Base-by-base conservation (phyloP, 78 protist genomes). In the Dictyostelium firmibasis region DNA sequence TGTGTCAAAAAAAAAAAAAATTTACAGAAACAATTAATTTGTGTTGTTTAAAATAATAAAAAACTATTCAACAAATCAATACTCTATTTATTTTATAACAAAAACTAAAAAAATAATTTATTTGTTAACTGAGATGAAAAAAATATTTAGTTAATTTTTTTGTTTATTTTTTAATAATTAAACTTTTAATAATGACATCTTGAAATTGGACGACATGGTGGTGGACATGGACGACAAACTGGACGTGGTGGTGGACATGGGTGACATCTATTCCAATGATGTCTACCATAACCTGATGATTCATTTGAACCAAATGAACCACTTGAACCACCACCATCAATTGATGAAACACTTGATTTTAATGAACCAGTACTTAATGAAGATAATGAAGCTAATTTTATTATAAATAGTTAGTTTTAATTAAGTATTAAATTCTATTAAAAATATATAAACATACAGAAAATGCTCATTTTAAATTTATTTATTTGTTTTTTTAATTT, bases 191-290 rank as follows among this genome's bases (percentile, higher is more conserved):
- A 57, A 57, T 57, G 67, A 57, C 67, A 57, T 57, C 67, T 57
- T 57, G 67, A 27, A 4, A 1, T 4, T 50, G 62, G 62, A 57
- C 27, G 67, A 57, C 67, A 57, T 57, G 67, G 67, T 57, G 67
- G 67, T 57, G 67, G 67, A 20, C 25, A 20, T 57, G 67, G 67
- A 57, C 67, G 67, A 57, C 67, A 57, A 57, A 57, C 20, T 57
- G 67, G 67, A 57, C 67, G 67, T 57, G 67, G 67, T 57, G 67
- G 67, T 57, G 67, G 67, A 57, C 67, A 57, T 57, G 67, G 67
- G 6, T 20, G 67, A 5, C 67, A 57, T 3, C 9, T 57, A 57
- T 4, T 57, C n/a, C n/a, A 57, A 20, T 57, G 67, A 27, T 57
- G 67, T 0, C 20, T n/a, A 20, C 67, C 27, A n/a, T 27, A 57